Percentiles rank a stretch among this genome's conserved stretches.
Evolutionary conservation across 2,329 filamentous ascomycete genomes (phyloP).

Genomic region (Microdochium trichocladiopsis): DNA sequence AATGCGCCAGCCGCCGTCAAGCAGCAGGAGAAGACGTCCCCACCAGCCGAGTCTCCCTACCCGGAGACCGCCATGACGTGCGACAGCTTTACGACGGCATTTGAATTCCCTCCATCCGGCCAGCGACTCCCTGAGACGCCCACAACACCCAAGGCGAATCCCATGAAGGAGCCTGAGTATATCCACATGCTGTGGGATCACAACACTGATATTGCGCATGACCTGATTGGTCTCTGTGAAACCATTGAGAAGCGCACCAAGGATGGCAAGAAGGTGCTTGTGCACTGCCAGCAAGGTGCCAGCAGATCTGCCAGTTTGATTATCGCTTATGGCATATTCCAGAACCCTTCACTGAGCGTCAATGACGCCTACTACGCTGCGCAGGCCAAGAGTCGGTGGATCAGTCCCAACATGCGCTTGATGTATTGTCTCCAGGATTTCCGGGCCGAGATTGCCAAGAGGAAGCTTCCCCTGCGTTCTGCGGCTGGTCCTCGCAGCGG

Average conservation of each 20-base stretch:
- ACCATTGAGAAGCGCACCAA: slow-evolving; percentile 66
- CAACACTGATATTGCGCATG: slow-evolving; percentile 76
- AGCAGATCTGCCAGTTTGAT: slow-evolving; percentile 81
- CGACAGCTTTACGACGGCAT: slow-evolving; percentile 53
- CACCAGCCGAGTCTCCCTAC: slow-evolving; percentile 33
- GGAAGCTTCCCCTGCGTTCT: slow-evolving; percentile 34
- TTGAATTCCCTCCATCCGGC: slow-evolving; percentile 44
- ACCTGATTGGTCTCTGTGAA: slow-evolving; percentile 69
- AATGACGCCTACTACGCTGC: slow-evolving; percentile 79
- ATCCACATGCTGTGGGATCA: slow-evolving; percentile 86
- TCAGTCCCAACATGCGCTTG: slow-evolving; percentile 85
- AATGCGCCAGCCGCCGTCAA: slow-evolving; percentile 19
- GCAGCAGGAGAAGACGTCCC: slow-evolving; percentile 14
- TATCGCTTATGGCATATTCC: slow-evolving; percentile 78
- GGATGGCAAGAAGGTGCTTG: slow-evolving; percentile 69
- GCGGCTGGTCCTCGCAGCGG: slow-evolving; percentile 41
- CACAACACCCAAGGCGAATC: slow-evolving; percentile 48
- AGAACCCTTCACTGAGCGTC: slow-evolving; percentile 67
- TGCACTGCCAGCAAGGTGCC: slow-evolving; percentile 83
- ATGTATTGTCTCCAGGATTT: slow-evolving; percentile 88
- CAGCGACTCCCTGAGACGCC: slow-evolving; percentile 36
- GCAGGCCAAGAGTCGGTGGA: slow-evolving; percentile 77
- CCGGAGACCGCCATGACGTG: slow-evolving; percentile 51
- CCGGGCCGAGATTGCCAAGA: slow-evolving; percentile 54
- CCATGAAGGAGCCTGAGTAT: slow-evolving; percentile 60